phyloP scores from a whole-genome alignment of 2,329 filamentous ascomycete genomes.

The Apiospora rasikravindrae region DNA sequence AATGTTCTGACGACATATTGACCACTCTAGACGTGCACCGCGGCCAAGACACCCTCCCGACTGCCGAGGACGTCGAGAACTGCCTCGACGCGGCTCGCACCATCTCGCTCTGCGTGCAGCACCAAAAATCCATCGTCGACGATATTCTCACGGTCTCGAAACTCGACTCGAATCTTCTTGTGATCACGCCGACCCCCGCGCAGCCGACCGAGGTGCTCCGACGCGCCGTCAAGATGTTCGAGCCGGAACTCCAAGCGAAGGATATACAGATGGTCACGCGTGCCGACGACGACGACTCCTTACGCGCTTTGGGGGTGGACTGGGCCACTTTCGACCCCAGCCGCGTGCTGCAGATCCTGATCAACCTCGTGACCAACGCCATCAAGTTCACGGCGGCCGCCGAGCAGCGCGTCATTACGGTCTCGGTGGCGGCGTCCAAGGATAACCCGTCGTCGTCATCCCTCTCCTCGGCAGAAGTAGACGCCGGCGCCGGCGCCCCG shows the following conservation, averaged over 20 bases:
- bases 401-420: conserved; percentile 47
- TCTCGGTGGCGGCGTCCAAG: conserved; percentile 54
- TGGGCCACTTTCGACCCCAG: conserved; percentile 64
- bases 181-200: conserved; percentile 59
- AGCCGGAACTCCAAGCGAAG: conserved; percentile 60
- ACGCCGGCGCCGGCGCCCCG: conserved; percentile 14
- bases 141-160: conserved; percentile 56
- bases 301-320: conserved; percentile 53
- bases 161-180: conserved; percentile 59
- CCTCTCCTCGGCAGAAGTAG: conserved; percentile 38
- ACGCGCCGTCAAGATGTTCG: conserved; percentile 63
- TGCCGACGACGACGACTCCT: conserved; percentile 53
- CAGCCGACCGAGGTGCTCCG: conserved; percentile 58
- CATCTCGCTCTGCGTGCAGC: conserved; percentile 60
- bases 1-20: conserved; percentile 61
- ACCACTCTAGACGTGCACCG: conserved; percentile 30
- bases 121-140: conserved; percentile 59
- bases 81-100: conserved; percentile 62
- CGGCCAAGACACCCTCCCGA: conserved; percentile 30
- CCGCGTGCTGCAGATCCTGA: conserved; percentile 62
- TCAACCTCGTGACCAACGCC: conserved; percentile 65
- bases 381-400: conserved; percentile 60
- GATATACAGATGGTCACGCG: conserved; percentile 58
- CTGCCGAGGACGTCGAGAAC: conserved; percentile 46
- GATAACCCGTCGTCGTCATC: conserved; percentile 22